Evolutionary conservation across 140 eudicot genomes (phyloP).

Genomic region (Anethum foeniculum): DNA sequence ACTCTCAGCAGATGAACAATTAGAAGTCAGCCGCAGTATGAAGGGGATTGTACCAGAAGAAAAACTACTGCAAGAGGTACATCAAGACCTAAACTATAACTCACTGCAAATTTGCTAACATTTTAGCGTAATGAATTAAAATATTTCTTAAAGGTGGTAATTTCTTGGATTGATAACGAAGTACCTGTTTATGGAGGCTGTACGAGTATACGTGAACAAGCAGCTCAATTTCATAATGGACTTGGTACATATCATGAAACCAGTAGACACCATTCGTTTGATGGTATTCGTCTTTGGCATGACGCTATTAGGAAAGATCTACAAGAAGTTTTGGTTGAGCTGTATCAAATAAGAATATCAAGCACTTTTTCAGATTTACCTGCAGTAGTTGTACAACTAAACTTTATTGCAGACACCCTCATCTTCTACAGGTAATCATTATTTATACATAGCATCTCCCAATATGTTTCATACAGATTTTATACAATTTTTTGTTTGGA

Average conservation of each 20-base stretch:
- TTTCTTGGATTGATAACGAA: slow-evolving; percentile 59
- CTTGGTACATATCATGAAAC: slow-evolving; percentile 40
- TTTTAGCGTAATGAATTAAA: slow-evolving; percentile 7
- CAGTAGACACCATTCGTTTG: slow-evolving; percentile 31
- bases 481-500: background rate
- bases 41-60: slow-evolving; percentile 60
- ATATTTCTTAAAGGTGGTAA: slow-evolving; percentile 51
- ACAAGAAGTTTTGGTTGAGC: slow-evolving; percentile 41
- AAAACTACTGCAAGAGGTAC: slow-evolving; percentile 60
- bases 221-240: slow-evolving; percentile 36
- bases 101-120: slow-evolving; percentile 4
- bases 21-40: slow-evolving; percentile 39
- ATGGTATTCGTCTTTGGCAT: slow-evolving; percentile 63
- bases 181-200: slow-evolving; percentile 19
- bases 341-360: slow-evolving; percentile 40
- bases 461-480: background rate
- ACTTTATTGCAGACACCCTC: slow-evolving; percentile 63
- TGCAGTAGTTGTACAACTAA: slow-evolving; percentile 49
- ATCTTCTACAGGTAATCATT: slow-evolving; percentile 65
- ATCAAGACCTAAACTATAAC: slow-evolving; percentile 6
- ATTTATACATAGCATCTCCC: background rate
- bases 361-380: slow-evolving; percentile 35
- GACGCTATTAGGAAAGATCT: slow-evolving; percentile 49
- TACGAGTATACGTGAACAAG: slow-evolving; percentile 33
- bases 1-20: slow-evolving; percentile 56